A percentile compares a stretch with the other conserved stretches of the same genome.
Conservation (phyloP, 192 early-diverging fungal genomes). For the Linnemannia exigua region DNA sequence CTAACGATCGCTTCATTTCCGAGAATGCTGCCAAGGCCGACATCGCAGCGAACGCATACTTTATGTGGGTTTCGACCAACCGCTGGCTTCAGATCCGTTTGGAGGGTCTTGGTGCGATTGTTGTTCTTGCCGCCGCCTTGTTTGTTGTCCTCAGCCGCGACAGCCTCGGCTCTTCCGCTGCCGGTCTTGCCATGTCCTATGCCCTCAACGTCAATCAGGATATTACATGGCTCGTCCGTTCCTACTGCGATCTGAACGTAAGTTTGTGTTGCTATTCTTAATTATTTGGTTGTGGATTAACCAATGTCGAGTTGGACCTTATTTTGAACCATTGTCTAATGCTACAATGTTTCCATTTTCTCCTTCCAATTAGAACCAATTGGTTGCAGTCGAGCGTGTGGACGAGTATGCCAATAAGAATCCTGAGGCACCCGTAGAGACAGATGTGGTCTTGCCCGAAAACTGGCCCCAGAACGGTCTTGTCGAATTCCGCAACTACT, state of each 20-base stretch:
- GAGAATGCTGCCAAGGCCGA: conserved; percentile 73
- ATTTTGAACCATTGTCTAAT: conserved; percentile 6
- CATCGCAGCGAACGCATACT: conserved; percentile 78
- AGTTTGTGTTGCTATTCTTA: too few species aligned
- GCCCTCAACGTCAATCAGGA: conserved; percentile 82
- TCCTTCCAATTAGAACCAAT: conserved; percentile 66
- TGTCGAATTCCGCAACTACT: conserved; percentile 83
- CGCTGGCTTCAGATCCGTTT: conserved; percentile 82
- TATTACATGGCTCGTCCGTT: conserved; percentile 89
- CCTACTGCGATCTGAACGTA: conserved; percentile 85
- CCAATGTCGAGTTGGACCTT: too few species aligned
- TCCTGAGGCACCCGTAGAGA: conserved; percentile 83
- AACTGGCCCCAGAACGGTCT: conserved; percentile 83
- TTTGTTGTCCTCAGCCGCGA: conserved; percentile 77
- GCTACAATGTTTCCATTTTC: neutral
- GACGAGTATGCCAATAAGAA: conserved; percentile 85
- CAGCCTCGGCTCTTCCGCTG: conserved; percentile 74
- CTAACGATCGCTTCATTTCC: conserved; percentile 70
- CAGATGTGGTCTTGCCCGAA: conserved; percentile 66
- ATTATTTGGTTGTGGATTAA: neutral
- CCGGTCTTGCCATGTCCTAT: conserved; percentile 76
- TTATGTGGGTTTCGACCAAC: conserved; percentile 76
- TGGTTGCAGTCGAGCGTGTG: conserved; percentile 88
- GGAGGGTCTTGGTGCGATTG: conserved; percentile 82
- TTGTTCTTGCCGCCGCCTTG: conserved; percentile 85